Evolutionary conservation across 768 basidiomycete genomes (phyloP).

Genomic region (Suillus subluteus): DNA sequence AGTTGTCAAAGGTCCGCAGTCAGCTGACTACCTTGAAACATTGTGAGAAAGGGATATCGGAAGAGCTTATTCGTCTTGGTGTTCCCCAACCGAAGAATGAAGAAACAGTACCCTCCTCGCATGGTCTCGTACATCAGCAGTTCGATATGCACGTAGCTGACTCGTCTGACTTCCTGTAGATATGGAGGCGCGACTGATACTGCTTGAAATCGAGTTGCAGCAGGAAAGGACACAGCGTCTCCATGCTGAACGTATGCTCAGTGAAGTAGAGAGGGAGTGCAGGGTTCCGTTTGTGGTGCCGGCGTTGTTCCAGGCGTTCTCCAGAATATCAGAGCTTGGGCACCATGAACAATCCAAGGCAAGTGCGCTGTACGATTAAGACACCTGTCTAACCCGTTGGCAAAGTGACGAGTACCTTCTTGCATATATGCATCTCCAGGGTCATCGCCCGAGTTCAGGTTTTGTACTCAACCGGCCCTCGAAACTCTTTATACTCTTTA

Average conservation of each 20-base stretch:
- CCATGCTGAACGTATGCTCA: conserved; percentile 49
- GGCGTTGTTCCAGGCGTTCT: conserved; percentile 57
- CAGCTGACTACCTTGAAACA: conserved; percentile 25
- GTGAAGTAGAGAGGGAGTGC: conserved; percentile 54
- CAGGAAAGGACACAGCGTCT: conserved; percentile 40
- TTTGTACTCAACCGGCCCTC: background rate
- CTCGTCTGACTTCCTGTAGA: conserved; percentile 20
- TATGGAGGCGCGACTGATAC: conserved; percentile 27
- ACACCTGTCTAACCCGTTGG: background rate
- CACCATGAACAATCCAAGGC: background rate
- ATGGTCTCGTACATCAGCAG: background rate
- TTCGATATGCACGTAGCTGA: background rate
- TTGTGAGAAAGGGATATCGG: conserved; percentile 27
- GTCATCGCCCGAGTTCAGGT: background rate
- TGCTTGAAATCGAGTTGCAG: conserved; percentile 39
- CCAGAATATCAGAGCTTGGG: conserved; percentile 47
- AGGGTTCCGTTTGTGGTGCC: conserved; percentile 61
- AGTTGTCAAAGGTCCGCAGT: conserved; percentile 32
- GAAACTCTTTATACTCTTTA: background rate
- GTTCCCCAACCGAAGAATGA: background rate
- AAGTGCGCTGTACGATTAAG: background rate
- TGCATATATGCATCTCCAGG: background rate
- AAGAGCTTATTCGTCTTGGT: conserved; percentile 26
- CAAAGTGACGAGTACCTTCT: background rate
- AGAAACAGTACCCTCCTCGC: background rate